Evolutionary conservation across 352 stramenopile genomes (phyloP).

Genomic region (Globisporangium uncinulatum): DNA sequence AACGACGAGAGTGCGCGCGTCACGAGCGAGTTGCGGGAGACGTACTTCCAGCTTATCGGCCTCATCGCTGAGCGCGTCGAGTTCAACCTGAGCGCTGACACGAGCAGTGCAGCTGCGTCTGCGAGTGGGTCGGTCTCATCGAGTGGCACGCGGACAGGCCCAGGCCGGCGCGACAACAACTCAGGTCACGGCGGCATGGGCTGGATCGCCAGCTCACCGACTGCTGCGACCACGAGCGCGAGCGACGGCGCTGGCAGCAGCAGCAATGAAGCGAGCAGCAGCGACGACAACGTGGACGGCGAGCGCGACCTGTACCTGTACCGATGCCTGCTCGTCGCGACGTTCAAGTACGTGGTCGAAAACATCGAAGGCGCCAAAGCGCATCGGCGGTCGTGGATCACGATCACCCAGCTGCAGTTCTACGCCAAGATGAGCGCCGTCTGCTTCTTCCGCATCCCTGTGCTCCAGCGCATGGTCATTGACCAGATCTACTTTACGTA

Average conservation of each 20-base stretch:
- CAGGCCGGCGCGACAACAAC: slow-evolving; percentile 5
- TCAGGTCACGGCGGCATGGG: slow-evolving; percentile 11
- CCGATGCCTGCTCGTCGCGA: slow-evolving; percentile 63
- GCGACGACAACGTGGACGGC: slow-evolving; percentile 29
- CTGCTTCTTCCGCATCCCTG: slow-evolving; percentile 59
- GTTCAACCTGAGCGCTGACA: slow-evolving; percentile 40
- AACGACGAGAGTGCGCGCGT: slow-evolving; percentile 35
- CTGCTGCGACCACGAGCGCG: slow-evolving; percentile 9
- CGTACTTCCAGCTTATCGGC: slow-evolving; percentile 59
- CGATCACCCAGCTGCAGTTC: slow-evolving; percentile 51
- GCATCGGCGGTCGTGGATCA: slow-evolving; percentile 45
- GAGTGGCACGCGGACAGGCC: not conserved
- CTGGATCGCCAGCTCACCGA: slow-evolving; percentile 26
- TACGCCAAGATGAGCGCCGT: slow-evolving; percentile 64
- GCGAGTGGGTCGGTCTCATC: not conserved
- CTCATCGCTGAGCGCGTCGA: slow-evolving; percentile 63
- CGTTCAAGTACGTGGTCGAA: slow-evolving; percentile 65
- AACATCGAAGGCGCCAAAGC: slow-evolving; percentile 42
- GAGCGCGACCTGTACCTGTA: slow-evolving; percentile 60
- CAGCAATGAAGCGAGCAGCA: slow-evolving; percentile 11
- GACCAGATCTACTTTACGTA: slow-evolving; percentile 54
- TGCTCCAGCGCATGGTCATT: slow-evolving; percentile 45
- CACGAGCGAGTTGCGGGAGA: slow-evolving; percentile 28
- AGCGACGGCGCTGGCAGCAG: slow-evolving; percentile 11
- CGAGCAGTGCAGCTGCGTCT: not conserved